These are phyloP conservation scores for Magnaporthiopsis incrustans DNA, from an alignment of 2,329 filamentous ascomycete genomes.

Conservation along the genomic window DNA sequence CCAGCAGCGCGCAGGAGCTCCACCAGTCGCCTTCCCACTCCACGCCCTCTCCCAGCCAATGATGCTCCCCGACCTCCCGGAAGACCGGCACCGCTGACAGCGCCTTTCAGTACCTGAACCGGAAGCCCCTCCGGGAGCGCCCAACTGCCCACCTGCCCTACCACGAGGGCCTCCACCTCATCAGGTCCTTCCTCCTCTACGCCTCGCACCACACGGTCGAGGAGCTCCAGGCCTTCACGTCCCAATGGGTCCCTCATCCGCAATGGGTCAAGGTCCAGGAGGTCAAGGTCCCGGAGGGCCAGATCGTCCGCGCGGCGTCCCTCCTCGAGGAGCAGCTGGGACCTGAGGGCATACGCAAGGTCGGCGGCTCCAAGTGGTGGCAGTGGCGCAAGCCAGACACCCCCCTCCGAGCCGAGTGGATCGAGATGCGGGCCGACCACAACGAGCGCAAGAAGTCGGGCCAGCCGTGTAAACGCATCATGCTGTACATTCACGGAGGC, in stretches of 20 bases:
- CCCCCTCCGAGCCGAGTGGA: constrained; percentile 78
- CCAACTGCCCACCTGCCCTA: constrained; percentile 90
- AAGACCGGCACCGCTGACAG: not conserved
- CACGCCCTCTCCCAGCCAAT: not conserved
- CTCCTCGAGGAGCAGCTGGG: constrained; percentile 69
- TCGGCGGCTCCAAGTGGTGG: constrained; percentile 85
- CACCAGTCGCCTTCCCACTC: not conserved
- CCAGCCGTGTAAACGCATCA: constrained; percentile 62
- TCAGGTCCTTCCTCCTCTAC: constrained; percentile 78
- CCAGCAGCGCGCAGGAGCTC: not conserved
- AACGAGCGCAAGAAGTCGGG: constrained; percentile 57
- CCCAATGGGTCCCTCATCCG: constrained; percentile 84
- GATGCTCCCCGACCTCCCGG: not conserved
- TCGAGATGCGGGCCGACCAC: constrained; percentile 86
- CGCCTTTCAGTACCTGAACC: constrained; percentile 63
- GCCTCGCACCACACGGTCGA: constrained; percentile 87
- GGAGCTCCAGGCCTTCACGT: constrained; percentile 84
- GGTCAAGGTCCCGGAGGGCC: constrained; percentile 54
- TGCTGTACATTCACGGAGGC: constrained; percentile 91
- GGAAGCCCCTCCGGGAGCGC: constrained; percentile 64
- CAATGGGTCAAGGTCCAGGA: constrained; percentile 78
- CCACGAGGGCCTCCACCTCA: constrained; percentile 81
- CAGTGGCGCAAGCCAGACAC: constrained; percentile 66
- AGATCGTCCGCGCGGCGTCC: constrained; percentile 57
- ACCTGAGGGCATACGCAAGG: constrained; percentile 59